Conservation (phyloP, 352 stramenopile genomes). For the Phytophthora cryptogea region DNA sequence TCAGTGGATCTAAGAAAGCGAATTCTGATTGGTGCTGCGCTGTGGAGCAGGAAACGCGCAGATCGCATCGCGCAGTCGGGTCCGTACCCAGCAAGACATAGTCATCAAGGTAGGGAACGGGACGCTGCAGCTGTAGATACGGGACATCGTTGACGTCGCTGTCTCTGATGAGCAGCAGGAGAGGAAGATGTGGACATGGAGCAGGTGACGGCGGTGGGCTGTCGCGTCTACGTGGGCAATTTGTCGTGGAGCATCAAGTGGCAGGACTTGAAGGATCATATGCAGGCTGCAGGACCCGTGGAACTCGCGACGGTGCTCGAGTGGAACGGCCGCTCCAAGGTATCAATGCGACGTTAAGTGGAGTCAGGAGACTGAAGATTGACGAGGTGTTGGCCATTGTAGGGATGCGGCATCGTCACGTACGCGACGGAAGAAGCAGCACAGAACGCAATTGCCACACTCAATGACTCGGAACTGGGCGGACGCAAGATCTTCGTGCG, state of each 20-base stretch:
- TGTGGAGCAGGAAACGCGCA: slow-evolving; percentile 57
- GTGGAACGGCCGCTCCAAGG: slow-evolving; percentile 76
- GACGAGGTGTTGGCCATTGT: slow-evolving; percentile 10
- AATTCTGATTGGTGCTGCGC: slow-evolving; percentile 20
- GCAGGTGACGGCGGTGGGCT: slow-evolving; percentile 21
- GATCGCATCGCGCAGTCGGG: slow-evolving; percentile 60
- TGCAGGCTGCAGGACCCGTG: slow-evolving; percentile 72
- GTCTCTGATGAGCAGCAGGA: not conserved
- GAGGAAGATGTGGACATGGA: slow-evolving; percentile 37
- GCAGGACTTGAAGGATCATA: slow-evolving; percentile 86
- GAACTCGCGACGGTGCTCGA: slow-evolving; percentile 69
- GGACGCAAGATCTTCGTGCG: slow-evolving; percentile 94
- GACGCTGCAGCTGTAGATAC: not conserved
- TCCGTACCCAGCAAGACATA: slow-evolving; percentile 48
- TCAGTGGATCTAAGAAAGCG: slow-evolving; percentile 10
- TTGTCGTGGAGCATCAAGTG: slow-evolving; percentile 85
- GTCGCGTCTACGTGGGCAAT: slow-evolving; percentile 87
- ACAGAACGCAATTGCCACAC: slow-evolving; percentile 75
- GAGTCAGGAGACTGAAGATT: not conserved
- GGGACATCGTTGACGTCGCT: not conserved
- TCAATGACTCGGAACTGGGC: slow-evolving; percentile 93
- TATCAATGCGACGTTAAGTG: slow-evolving; percentile 18
- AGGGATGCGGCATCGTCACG: slow-evolving; percentile 95
- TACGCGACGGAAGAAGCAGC: slow-evolving; percentile 87
- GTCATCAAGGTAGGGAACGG: slow-evolving; percentile 25